Evolutionary conservation across 768 basidiomycete genomes (phyloP).

Genomic region (Suillus luteus): DNA sequence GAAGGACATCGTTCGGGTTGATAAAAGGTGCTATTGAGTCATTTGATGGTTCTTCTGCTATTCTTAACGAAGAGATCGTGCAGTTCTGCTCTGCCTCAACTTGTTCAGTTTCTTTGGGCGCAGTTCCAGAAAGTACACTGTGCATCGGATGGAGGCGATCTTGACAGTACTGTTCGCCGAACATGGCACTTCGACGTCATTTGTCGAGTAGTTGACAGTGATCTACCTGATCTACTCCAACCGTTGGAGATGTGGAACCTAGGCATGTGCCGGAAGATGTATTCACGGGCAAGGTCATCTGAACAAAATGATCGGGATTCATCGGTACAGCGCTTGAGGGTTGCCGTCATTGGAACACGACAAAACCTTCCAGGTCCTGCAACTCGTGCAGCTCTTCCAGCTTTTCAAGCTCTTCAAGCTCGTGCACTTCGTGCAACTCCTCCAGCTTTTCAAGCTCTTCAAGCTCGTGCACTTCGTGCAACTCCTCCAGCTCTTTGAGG

Average conservation of each 20-base stretch:
- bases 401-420: too few relatives aligned
- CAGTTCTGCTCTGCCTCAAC: not conserved
- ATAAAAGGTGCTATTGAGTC: not conserved
- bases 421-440: too few relatives aligned
- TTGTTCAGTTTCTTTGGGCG: not conserved
- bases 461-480: too few relatives aligned
- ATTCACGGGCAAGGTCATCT: not conserved
- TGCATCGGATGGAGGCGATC: not conserved
- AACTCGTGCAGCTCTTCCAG: too few relatives aligned
- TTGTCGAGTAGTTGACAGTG: not conserved
- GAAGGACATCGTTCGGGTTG: not conserved
- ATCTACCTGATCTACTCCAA: too few relatives aligned
- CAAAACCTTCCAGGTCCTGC: too few relatives aligned
- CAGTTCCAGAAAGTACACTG: not conserved
- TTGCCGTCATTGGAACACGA: too few relatives aligned
- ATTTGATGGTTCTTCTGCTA: not conserved
- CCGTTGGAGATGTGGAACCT: not conserved
- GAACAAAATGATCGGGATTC: too few relatives aligned
- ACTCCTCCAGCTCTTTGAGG: too few relatives aligned
- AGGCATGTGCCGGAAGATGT: not conserved
- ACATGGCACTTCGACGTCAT: not conserved
- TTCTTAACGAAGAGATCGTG: not conserved
- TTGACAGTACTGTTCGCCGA: not conserved
- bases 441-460: too few relatives aligned
- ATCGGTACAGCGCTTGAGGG: too few relatives aligned